Percentiles rank a stretch among this genome's conserved stretches.
Evolutionary conservation across 768 basidiomycete species (phyloP).

Genomic region (Steccherinum ochraceum): DNA sequence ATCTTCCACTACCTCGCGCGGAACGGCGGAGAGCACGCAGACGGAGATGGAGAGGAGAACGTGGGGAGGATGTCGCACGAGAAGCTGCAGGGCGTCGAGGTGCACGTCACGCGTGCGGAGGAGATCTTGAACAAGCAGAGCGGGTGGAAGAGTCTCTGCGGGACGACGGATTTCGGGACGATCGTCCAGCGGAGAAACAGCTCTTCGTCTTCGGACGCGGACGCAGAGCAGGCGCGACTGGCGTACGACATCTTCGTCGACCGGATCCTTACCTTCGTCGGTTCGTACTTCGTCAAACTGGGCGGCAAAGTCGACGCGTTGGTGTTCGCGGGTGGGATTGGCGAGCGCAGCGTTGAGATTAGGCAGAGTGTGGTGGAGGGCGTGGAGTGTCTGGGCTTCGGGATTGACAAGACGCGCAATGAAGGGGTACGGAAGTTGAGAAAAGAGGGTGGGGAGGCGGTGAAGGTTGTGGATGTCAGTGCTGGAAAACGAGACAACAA

Average conservation of each 20-base stretch:
- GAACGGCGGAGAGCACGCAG: conserved; percentile 34
- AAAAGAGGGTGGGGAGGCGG: conserved; percentile 18
- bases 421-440: conserved; percentile 23
- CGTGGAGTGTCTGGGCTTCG: conserved; percentile 58
- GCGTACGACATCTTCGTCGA: conserved; percentile 81
- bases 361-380: conserved; percentile 49
- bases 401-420: conserved; percentile 45
- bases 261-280: conserved; percentile 65
- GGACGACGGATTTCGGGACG: conserved; percentile 75
- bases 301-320: conserved; percentile 64
- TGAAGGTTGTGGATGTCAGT: conserved; percentile 43
- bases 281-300: conserved; percentile 71
- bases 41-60: not conserved
- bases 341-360: conserved; percentile 64
- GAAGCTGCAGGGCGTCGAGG: conserved; percentile 32
- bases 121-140: conserved; percentile 68
- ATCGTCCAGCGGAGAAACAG: conserved; percentile 38
- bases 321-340: conserved; percentile 86
- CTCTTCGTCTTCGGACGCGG: not conserved
- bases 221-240: conserved; percentile 34
- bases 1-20: not conserved
- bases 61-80: conserved; percentile 50
- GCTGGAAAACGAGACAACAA: conserved; percentile 13
- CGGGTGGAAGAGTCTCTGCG: conserved; percentile 74
- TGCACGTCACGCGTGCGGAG: conserved; percentile 63